phyloP scores from a whole-genome alignment of 2,329 filamentous ascomycete genomes.

The Didymella pomorum region DNA sequence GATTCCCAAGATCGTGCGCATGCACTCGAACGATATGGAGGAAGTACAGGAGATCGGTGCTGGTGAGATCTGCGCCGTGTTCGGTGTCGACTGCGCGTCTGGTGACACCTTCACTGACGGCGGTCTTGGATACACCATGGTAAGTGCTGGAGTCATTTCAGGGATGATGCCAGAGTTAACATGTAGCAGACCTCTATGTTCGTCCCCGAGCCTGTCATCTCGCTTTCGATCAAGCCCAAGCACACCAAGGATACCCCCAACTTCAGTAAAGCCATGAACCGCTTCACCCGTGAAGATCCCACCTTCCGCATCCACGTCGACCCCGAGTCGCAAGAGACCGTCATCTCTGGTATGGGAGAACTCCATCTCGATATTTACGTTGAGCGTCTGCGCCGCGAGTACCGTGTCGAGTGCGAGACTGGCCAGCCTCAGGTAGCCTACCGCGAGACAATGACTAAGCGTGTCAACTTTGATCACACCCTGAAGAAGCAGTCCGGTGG shows the following conservation, averaged over 20 bases:
- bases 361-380: slow-evolving; percentile 97
- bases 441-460: slow-evolving; percentile 86
- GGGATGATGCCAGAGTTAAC: slow-evolving; percentile 22
- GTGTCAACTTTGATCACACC: slow-evolving; percentile 87
- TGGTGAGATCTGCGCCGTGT: slow-evolving; percentile 97
- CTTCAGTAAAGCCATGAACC: slow-evolving; percentile 98
- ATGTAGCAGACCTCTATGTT: slow-evolving; percentile 80
- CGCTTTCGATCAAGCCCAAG: slow-evolving; percentile 96
- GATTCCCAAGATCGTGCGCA: slow-evolving; percentile 95
- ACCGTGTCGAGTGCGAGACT: slow-evolving; percentile 94
- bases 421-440: slow-evolving; percentile 97
- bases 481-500: slow-evolving; percentile 96
- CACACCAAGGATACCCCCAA: slow-evolving; percentile 88
- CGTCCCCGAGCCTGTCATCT: slow-evolving; percentile 97
- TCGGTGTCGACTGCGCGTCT: slow-evolving; percentile 96
- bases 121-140: slow-evolving; percentile 88
- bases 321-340: slow-evolving; percentile 90
- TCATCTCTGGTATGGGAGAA: slow-evolving; percentile 98
- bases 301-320: slow-evolving; percentile 97
- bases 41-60: slow-evolving; percentile 91
- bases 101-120: slow-evolving; percentile 99
- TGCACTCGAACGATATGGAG: slow-evolving; percentile 99
- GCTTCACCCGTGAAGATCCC: slow-evolving; percentile 97
- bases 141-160: slow-evolving; percentile 29
- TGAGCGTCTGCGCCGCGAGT: slow-evolving; percentile 95